Percentiles rank a stretch among this genome's conserved stretches.
These are phyloP conservation scores for Talaromyces liani DNA, from an alignment of 495 filamentous ascomycete genomes.

Conservation along the genomic window DNA sequence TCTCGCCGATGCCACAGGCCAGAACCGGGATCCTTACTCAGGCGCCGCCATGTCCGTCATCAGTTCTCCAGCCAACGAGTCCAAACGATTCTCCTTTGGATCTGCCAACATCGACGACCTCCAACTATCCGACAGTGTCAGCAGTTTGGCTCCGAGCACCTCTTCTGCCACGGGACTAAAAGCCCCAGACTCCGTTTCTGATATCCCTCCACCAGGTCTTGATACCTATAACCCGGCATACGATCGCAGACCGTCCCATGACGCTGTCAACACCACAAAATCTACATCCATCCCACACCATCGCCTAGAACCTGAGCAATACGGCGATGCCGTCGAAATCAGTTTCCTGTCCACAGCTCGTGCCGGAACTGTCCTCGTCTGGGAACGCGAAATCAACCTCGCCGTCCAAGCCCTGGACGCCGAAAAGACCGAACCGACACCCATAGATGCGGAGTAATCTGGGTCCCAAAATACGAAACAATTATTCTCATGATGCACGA, in stretches of 20 bases:
- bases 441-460: background rate
- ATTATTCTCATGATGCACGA: background rate
- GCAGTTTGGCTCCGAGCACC: conserved; percentile 12
- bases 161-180: conserved; percentile 10
- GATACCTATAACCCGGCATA: conserved; percentile 4
- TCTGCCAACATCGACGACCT: conserved; percentile 10
- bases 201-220: background rate
- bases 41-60: conserved; percentile 49
- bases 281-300: conserved; percentile 16
- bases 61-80: conserved; percentile 45
- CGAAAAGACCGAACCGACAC: conserved; percentile 17
- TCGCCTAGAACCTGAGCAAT: conserved; percentile 33
- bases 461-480: background rate
- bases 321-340: conserved; percentile 66
- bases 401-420: conserved; percentile 65
- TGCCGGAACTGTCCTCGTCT: conserved; percentile 85
- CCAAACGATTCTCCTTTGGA: conserved; percentile 12
- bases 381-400: conserved; percentile 57
- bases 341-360: conserved; percentile 84
- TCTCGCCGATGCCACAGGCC: conserved; percentile 50
- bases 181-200: background rate
- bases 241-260: conserved; percentile 1
- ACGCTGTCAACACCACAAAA: background rate
- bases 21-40: conserved; percentile 13
- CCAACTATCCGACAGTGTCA: conserved; percentile 5